These are phyloP conservation scores for Rhynchospora pubera DNA, from an alignment of 176 grass and related monocot genomes.

Conservation along the genomic window DNA sequence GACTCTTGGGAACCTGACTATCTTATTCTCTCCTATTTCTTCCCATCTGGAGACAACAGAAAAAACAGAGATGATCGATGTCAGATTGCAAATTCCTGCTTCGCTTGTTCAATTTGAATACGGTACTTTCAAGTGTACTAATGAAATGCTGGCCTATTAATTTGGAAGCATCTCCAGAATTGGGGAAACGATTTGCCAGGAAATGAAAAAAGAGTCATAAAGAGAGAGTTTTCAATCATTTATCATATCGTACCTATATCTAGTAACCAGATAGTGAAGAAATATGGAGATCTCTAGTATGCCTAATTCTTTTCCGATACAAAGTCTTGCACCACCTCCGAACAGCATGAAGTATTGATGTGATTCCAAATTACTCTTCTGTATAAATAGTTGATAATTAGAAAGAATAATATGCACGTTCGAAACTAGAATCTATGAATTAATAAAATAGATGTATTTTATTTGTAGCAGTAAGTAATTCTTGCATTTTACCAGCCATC, in stretches of 20 bases:
- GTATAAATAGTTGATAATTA: background rate
- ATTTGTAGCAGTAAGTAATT: background rate
- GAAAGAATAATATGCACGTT: background rate
- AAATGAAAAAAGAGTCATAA: no score
- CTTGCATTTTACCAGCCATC: slow-evolving; percentile 64
- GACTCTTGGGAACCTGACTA: slow-evolving; percentile 17
- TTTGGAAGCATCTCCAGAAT: no score
- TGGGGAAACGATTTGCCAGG: no score
- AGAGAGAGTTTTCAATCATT: background rate
- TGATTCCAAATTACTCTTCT: background rate
- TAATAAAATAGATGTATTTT: no score
- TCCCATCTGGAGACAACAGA: slow-evolving; percentile 14
- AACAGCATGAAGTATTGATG: background rate
- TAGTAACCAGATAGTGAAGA: background rate
- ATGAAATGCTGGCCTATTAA: no score
- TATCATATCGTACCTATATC: slow-evolving; percentile 10
- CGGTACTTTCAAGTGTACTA: no score
- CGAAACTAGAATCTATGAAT: background rate
- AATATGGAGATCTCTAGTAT: background rate
- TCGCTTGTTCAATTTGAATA: no score
- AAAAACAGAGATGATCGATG: background rate
- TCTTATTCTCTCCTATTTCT: slow-evolving; percentile 17
- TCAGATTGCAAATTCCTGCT: no score
- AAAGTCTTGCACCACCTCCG: slow-evolving; percentile 12
- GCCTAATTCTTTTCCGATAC: slow-evolving; percentile 9